These are phyloP conservation scores for Pistacia vera DNA, from an alignment of 345 rosid genomes.

Conservation along the genomic window DNA sequence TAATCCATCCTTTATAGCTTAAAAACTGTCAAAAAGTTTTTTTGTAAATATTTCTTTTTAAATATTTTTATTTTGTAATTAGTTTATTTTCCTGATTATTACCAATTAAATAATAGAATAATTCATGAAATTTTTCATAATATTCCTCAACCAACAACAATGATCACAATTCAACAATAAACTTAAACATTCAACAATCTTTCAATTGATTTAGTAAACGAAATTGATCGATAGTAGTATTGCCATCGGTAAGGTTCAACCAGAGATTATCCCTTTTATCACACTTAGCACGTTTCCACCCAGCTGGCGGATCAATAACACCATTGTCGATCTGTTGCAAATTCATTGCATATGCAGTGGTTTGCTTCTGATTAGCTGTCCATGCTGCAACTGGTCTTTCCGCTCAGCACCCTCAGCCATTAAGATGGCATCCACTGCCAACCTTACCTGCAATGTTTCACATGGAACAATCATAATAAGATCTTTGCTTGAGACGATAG, in stretches of 20 bases:
- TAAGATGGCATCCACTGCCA: slow-evolving; percentile 85
- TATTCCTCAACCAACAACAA: no score
- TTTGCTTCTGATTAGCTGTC: slow-evolving; percentile 88
- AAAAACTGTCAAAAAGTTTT: no score
- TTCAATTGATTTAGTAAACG: no score
- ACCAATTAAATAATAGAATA: no score
- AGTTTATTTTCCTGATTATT: no score
- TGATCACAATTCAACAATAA: no score
- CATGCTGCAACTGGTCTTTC: slow-evolving; percentile 90
- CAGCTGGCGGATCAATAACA: slow-evolving; percentile 77
- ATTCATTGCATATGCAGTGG: slow-evolving; percentile 72
- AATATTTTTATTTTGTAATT: no score
- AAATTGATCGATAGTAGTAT: no score
- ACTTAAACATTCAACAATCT: no score
- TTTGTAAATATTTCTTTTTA: no score
- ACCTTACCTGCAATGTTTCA: slow-evolving; percentile 61
- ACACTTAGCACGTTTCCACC: slow-evolving; percentile 93
- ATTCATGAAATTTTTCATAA: no score
- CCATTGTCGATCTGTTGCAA: slow-evolving; percentile 81
- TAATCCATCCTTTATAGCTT: no score
- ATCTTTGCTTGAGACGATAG: not conserved
- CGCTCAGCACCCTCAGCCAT: slow-evolving; percentile 86
- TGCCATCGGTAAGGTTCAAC: slow-evolving; percentile 95
- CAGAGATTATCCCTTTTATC: slow-evolving; percentile 93
- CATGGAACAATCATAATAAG: not conserved